Conservation (phyloP, 495 filamentous ascomycete genomes). For the Penicillium macrosclerotiorum region DNA sequence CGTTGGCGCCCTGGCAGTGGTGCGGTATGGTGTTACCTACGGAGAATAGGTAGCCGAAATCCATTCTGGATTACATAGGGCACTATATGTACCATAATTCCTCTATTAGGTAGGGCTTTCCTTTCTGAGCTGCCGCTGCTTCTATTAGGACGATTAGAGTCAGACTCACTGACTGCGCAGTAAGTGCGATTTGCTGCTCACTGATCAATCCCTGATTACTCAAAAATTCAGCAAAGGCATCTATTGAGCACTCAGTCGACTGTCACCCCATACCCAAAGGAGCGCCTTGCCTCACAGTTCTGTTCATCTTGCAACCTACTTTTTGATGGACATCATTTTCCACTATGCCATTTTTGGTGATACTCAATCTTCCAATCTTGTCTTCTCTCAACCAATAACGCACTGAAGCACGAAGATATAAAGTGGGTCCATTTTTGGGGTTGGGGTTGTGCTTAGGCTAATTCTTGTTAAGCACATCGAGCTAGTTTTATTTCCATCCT, state of each 20-base stretch:
- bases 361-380: neutral
- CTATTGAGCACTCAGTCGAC: neutral
- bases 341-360: neutral
- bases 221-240: too few species aligned
- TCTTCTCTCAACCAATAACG: too few species aligned
- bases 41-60: conserved; percentile 10
- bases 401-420: too few species aligned
- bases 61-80: neutral
- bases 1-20: conserved; percentile 8
- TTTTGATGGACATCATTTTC: neutral
- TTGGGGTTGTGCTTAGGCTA: neutral
- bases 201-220: too few species aligned
- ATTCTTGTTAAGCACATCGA: conserved; percentile 6
- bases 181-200: too few species aligned
- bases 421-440: neutral
- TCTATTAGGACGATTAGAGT: too few species aligned
- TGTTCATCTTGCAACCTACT: neutral
- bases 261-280: neutral
- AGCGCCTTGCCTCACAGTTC: neutral
- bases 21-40: conserved; percentile 12
- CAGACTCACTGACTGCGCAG: too few species aligned
- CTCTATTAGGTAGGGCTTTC: too few species aligned
- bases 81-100: too few species aligned
- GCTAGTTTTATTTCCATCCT: conserved; percentile 6
- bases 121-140: too few species aligned